Evolutionary conservation across 78 protist genomes (phyloP), one percentile per base, ranked within the genome.

Genomic region (Planoprotostelium fungivorum): DNA sequence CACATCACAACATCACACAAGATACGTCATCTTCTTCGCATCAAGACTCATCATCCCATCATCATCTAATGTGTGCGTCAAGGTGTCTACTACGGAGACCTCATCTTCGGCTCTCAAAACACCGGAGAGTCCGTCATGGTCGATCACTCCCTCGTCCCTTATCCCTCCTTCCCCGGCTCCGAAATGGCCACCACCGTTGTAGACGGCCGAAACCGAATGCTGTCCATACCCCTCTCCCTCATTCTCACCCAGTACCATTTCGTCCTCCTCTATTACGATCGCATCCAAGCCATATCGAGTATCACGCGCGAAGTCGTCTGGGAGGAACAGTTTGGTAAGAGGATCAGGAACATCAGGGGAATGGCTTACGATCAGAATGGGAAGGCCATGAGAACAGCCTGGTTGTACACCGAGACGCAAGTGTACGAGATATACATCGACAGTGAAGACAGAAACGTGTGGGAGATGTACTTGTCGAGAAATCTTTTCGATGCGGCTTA

Each of bases 171-270:
- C 37, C 51, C 34, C 89, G 34, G 34, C 34, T 16, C 36, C 87
- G 16, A 25, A 5, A 85, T 36, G 73, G n/a, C n/a, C n/a, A n/a
- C n/a, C n/a, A n/a, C n/a, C n/a, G n/a, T n/a, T n/a, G n/a, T n/a
- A n/a, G 37, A 85, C 87, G 37, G 16, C 5, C 29, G 0, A 38
- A 9, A n/a, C 28, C 38, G 37, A 83, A 31, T 34, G 39, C 91
- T 91, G 28, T 28, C 34, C 0, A 87, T 89, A 29, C 93, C 95
- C 29, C 34, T 92, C 63, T 38, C 95, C 36, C 36, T 96, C 73
- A 86, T 93, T 0, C 1, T 94, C 28, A 90, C 95, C 29, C 94
- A 95, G 87, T 94, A 91, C 87, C 97, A 96, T 88, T 92, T 92
- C 35, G 28, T 96, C 23, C 38, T 96, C 38, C 88, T 95, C 34